These are phyloP conservation scores for Phytophthora crassamura DNA, from an alignment of 352 stramenopile genomes.

Conservation along the genomic window DNA sequence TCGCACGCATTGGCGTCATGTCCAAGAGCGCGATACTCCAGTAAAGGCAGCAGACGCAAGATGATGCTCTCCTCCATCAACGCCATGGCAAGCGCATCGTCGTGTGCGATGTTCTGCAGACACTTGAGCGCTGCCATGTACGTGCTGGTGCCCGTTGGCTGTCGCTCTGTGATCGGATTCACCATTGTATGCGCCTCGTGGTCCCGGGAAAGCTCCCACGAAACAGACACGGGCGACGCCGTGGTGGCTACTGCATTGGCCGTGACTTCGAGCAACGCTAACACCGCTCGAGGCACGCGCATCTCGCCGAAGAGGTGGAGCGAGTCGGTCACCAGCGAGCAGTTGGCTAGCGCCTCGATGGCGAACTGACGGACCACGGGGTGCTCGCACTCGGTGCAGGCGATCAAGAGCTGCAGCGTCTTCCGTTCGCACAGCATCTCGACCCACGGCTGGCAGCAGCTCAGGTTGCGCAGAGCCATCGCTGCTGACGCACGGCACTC, in stretches of 20 bases:
- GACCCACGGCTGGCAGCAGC: constrained; percentile 72
- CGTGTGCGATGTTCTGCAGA: constrained; percentile 67
- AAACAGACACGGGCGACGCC: constrained; percentile 10
- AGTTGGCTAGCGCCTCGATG: constrained; percentile 75
- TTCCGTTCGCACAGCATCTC: constrained; percentile 84
- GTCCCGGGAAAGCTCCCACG: constrained; percentile 17
- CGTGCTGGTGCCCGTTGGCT: constrained; percentile 42
- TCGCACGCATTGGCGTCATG: constrained; percentile 49
- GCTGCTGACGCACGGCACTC: constrained; percentile 73
- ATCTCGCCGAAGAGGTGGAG: constrained; percentile 78
- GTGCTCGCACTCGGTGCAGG: constrained; percentile 61
- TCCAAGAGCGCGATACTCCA: constrained; percentile 56
- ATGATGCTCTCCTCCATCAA: constrained; percentile 64
- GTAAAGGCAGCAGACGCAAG: constrained; percentile 46
- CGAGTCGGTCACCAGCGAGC: constrained; percentile 77
- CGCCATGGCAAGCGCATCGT: constrained; percentile 63
- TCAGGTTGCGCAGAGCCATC: constrained; percentile 82
- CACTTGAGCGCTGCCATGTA: constrained; percentile 77
- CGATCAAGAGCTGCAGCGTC: constrained; percentile 64
- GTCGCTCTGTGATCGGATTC: not conserved
- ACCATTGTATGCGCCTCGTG: not conserved
- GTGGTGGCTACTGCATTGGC: constrained; percentile 8
- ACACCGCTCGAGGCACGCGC: constrained; percentile 54
- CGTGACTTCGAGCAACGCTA: constrained; percentile 55
- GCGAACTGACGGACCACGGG: constrained; percentile 67